Percentiles rank a stretch among this genome's conserved stretches.
These are phyloP conservation scores for Furcasterigmium furcatum DNA, from an alignment of 2,329 filamentous ascomycete genomes.

Conservation along the genomic window DNA sequence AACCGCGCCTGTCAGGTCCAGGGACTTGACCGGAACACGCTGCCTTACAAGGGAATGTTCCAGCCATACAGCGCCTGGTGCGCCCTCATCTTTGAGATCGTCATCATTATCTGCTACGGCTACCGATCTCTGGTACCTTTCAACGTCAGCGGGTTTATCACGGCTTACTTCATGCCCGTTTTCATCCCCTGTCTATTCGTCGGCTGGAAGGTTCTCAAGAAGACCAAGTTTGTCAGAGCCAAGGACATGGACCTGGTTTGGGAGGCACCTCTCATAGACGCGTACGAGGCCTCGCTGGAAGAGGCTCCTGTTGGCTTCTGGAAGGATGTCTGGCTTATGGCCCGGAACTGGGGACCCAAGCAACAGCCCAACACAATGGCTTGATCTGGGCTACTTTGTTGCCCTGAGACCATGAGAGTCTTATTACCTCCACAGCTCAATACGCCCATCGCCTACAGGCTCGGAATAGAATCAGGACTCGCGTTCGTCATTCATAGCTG, in stretches of 20 bases:
- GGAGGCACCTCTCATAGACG: conserved; percentile 56
- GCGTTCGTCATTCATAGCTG: too few relatives aligned
- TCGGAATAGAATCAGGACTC: too few relatives aligned
- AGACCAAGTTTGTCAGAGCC: conserved; percentile 51
- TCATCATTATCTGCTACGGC: conserved; percentile 58
- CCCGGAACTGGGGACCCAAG: too few relatives aligned
- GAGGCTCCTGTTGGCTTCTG: conserved; percentile 1
- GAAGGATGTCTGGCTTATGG: neutral
- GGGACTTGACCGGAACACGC: conserved; percentile 49
- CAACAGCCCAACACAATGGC: too few relatives aligned
- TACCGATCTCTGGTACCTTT: conserved; percentile 64
- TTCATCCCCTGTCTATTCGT: conserved; percentile 54
- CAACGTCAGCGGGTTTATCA: conserved; percentile 57
- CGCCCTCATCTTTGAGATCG: conserved; percentile 54
- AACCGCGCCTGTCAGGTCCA: conserved; percentile 53
- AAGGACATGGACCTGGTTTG: conserved; percentile 56
- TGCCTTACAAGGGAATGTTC: conserved; percentile 66
- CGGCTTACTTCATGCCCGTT: conserved; percentile 60
- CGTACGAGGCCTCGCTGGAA: conserved; percentile 42
- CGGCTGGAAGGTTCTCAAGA: conserved; percentile 59
- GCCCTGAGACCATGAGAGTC: too few relatives aligned
- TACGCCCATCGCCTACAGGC: too few relatives aligned
- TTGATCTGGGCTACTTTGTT: too few relatives aligned
- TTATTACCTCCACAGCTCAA: too few relatives aligned
- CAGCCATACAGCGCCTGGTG: conserved; percentile 60